phyloP scores from a whole-genome alignment of 306 rosid species.

The Sicyos edulis region DNA sequence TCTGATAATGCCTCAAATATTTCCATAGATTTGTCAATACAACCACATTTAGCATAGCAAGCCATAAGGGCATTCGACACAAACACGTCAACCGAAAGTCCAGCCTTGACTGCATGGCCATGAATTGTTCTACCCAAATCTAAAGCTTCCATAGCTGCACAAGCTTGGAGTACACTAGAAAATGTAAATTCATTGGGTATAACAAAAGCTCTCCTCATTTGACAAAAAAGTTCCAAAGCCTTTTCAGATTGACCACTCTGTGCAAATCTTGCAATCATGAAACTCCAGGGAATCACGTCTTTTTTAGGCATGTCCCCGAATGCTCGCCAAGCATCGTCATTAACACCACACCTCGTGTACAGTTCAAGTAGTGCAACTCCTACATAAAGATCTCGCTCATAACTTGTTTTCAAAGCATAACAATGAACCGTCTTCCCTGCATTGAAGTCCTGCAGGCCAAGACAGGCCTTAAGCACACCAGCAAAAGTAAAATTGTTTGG shows the following conservation, averaged over 20 bases:
- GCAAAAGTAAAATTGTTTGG: conserved; percentile 49
- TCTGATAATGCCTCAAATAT: conserved; percentile 29
- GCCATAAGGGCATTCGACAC: conserved; percentile 49
- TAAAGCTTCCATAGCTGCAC: conserved; percentile 31
- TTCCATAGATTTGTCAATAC: conserved; percentile 33
- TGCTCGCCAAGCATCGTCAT: conserved; percentile 27
- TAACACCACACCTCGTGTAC: conserved; percentile 33
- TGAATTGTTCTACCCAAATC: conserved; percentile 38
- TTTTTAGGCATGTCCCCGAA: conserved; percentile 39
- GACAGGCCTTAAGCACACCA: conserved; percentile 41
- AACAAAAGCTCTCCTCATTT: conserved; percentile 40
- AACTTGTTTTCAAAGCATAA: conserved; percentile 33
- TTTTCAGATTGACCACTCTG: conserved; percentile 38
- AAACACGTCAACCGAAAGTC: conserved; percentile 35
- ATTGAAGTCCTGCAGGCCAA: conserved; percentile 29
- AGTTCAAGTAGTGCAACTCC: conserved; percentile 44
- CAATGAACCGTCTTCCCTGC: conserved; percentile 39
- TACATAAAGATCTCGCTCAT: conserved; percentile 36
- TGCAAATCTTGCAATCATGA: conserved; percentile 44
- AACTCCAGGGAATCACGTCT: conserved; percentile 48
- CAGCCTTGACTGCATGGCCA: conserved; percentile 33
- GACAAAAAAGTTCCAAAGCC: conserved; percentile 38
- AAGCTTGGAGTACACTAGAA: conserved; percentile 44
- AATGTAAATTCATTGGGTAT: conserved; percentile 40
- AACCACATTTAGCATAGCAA: conserved; percentile 44